These are phyloP conservation scores for Candida loeiensis DNA, from an alignment of 805 yeast genomes.

Conservation along the genomic window DNA sequence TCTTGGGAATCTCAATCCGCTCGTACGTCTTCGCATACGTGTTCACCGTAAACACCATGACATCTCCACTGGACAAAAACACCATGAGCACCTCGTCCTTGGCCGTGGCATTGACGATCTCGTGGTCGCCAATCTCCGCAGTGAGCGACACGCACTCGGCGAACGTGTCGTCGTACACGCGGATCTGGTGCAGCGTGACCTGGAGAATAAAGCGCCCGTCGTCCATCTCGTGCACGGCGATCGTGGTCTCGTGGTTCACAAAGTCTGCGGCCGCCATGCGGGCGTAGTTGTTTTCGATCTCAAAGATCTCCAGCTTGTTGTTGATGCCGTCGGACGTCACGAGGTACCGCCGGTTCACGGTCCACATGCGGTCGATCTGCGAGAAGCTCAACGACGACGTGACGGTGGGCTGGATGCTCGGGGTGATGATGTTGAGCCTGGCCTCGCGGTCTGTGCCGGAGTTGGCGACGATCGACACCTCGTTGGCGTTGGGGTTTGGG, in stretches of 20 bases:
- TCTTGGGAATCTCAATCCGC: constrained; percentile 37
- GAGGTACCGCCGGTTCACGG: constrained; percentile 56
- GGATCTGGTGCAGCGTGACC: constrained; percentile 63
- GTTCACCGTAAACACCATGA: constrained; percentile 47
- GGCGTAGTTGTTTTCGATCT: constrained; percentile 58
- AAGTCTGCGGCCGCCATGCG: constrained; percentile 60
- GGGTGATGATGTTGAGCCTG: constrained; percentile 58
- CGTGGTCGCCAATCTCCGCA: constrained; percentile 44
- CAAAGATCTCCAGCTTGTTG: constrained; percentile 65
- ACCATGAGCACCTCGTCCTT: constrained; percentile 61
- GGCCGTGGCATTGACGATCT: constrained; percentile 60
- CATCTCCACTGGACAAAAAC: constrained; percentile 68
- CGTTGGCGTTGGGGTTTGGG: constrained; percentile 63
- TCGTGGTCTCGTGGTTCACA: constrained; percentile 58
- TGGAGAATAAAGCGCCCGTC: constrained; percentile 63
- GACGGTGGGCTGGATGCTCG: constrained; percentile 65
- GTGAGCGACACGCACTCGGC: constrained; percentile 48
- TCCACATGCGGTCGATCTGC: constrained; percentile 75
- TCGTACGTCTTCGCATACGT: constrained; percentile 35
- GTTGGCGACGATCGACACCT: constrained; percentile 64
- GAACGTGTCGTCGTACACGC: constrained; percentile 58
- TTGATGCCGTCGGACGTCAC: constrained; percentile 68
- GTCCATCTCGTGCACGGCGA: constrained; percentile 61
- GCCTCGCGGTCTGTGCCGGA: constrained; percentile 61
- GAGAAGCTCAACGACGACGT: constrained; percentile 68